phyloP scores from a whole-genome alignment of 768 basidiomycete genomes.

The Serendipita sp. region DNA sequence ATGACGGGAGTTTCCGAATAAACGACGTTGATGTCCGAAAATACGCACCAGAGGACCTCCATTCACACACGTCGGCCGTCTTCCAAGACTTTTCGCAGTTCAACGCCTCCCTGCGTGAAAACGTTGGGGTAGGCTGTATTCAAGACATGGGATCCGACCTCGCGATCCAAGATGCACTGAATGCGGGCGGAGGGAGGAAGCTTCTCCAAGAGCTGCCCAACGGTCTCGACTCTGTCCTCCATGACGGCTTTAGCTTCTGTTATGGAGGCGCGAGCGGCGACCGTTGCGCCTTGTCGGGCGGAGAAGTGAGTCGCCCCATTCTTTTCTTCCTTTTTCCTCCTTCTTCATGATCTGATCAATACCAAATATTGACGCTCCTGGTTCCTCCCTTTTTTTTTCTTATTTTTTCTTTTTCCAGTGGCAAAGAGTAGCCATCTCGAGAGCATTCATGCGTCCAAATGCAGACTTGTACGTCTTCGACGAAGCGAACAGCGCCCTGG shows the following conservation, averaged over 20 bases:
- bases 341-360: not conserved
- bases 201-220: conserved; percentile 50
- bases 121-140: conserved; percentile 71
- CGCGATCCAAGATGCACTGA: conserved; percentile 48
- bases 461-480: conserved; percentile 73
- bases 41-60: conserved; percentile 52
- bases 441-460: conserved; percentile 77
- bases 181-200: conserved; percentile 50
- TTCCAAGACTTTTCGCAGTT: conserved; percentile 80
- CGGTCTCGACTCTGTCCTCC: conserved; percentile 59
- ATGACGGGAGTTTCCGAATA: conserved; percentile 47
- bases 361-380: not conserved
- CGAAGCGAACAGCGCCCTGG: conserved; percentile 66
- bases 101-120: conserved; percentile 60
- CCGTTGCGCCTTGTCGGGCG: not conserved
- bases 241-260: conserved; percentile 21
- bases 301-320: not conserved
- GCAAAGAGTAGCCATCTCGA: conserved; percentile 73
- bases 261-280: conserved; percentile 9
- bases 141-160: conserved; percentile 39
- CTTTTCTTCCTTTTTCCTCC: not conserved
- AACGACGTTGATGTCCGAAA: conserved; percentile 55
- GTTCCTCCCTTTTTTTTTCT: not conserved
- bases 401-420: conserved; percentile 32
- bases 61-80: conserved; percentile 58